Conservation (phyloP, 148 eudicot species). For the Chenopodium quinoa region DNA sequence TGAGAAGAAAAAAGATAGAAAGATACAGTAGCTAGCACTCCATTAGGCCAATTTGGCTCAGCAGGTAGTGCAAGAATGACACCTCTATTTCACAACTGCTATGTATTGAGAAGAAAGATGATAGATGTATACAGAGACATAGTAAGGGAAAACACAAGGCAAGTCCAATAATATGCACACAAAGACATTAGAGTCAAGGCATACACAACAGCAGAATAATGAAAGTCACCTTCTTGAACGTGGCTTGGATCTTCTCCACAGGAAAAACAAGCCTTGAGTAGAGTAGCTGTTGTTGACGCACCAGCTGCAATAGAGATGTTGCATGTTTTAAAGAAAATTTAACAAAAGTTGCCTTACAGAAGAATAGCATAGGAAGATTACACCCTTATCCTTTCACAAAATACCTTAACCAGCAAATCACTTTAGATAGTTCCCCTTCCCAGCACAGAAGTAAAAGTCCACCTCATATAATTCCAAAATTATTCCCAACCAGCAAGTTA, state of each 20-base stretch:
- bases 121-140: not conserved
- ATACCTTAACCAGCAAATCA: not conserved
- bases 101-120: not conserved
- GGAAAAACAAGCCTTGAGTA: conserved; percentile 73
- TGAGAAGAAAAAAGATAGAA: not conserved
- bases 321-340: not conserved
- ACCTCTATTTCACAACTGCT: not conserved
- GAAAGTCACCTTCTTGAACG: conserved; percentile 61
- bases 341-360: not conserved
- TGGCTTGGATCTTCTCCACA: conserved; percentile 88
- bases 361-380: not conserved
- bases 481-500: not conserved
- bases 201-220: not conserved
- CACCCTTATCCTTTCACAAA: not conserved
- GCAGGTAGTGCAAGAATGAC: not conserved
- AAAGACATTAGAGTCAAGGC: not conserved
- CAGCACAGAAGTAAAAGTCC: not conserved
- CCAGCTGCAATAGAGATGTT: conserved; percentile 49
- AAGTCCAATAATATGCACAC: not conserved
- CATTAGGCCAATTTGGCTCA: not conserved
- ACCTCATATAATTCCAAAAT: not conserved
- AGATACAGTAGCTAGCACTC: not conserved
- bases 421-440: not conserved
- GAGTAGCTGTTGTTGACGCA: conserved; percentile 41
- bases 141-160: not conserved